Base-by-base conservation (phyloP, 2,329 filamentous ascomycete species). In the Huntiella decipiens region DNA sequence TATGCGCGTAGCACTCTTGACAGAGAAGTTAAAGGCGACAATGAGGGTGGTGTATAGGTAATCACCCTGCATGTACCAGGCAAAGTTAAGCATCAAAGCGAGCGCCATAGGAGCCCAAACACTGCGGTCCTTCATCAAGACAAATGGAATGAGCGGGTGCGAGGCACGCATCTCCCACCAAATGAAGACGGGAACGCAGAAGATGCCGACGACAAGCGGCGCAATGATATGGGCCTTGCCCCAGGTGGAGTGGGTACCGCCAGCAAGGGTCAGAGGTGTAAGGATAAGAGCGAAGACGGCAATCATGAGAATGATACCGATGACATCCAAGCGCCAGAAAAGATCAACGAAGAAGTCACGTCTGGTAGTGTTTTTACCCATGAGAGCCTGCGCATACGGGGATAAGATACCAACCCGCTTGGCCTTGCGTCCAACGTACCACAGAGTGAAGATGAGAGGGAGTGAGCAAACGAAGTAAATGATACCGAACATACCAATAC, bases 91-190 rank as follows among this genome's bases (percentile, higher is more conserved):
- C 53, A 70, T 58, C 40, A 65, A 50, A 6, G 67, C 74, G 38
- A 81, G 75, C 3, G 70, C 73, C 28, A 80, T 58, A 4, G 76
- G 67, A 4, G 65, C 73, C 73, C 75, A 79, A 19, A 79, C 67
- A n/a, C 66, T 66, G 16, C 77, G 73, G 54, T 80, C 74, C 57
- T 70, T 74, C 54, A 80, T 64, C 2, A 77, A 62, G 46, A 61
- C 47, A 59, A 79, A 78, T 4, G 76, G 76, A 1, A 78, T 59
- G 52, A 79, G 67, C 58, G 76, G 60, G 48, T 67, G 63, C 62
- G 65, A 52, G 53, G 66, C 58, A 56, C 64, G 50, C 54, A 67
- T 51, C 48, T 71, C 65, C 59, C 67, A 67, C 32, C 69, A 42
- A 11, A 70, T 57, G 38, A 74, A 74, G 19, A 63, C 60, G 3